These are phyloP conservation scores for Fusarium sp. DNA, from an alignment of 2,329 filamentous ascomycete species.

Conservation along the genomic window DNA sequence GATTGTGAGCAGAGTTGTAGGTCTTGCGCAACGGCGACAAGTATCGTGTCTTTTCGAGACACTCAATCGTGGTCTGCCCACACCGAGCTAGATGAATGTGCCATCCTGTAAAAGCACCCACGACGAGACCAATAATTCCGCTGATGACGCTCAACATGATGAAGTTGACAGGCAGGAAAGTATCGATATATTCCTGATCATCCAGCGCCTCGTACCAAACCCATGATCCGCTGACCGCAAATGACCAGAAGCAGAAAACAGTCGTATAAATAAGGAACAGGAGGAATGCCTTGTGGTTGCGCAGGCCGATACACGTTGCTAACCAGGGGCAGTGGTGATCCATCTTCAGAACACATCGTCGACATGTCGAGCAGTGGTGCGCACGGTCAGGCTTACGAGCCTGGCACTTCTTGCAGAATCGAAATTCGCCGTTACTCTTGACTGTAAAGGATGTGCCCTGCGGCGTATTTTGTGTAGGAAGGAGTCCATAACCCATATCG, in stretches of 20 bases:
- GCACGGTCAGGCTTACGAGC: constrained; percentile 93
- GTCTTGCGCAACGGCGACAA: constrained; percentile 80
- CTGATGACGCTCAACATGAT: constrained; percentile 87
- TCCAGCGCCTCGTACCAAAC: constrained; percentile 84
- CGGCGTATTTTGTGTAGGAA: constrained; percentile 75
- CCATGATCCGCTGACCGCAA: constrained; percentile 81
- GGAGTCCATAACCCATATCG: constrained; percentile 77
- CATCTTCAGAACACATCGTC: constrained; percentile 97
- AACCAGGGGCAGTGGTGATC: constrained; percentile 99
- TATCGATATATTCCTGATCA: constrained; percentile 77
- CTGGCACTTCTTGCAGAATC: constrained; percentile 98
- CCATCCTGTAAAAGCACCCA: constrained; percentile 91
- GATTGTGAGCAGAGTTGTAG: constrained; percentile 69
- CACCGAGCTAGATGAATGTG: constrained; percentile 83
- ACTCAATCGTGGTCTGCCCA: constrained; percentile 95
- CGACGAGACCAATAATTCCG: constrained; percentile 89
- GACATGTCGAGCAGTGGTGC: constrained; percentile 96
- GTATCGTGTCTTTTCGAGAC: constrained; percentile 94
- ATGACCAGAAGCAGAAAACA: constrained; percentile 84
- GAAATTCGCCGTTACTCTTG: constrained; percentile 85
- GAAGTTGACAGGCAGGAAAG: constrained; percentile 87
- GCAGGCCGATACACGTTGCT: constrained; percentile 91
- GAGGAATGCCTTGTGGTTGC: constrained; percentile 95
- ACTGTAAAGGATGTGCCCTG: constrained; percentile 83
- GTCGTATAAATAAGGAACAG: constrained; percentile 92